phyloP scores from a whole-genome alignment of 805 yeast genomes.

The Yarrowia sp. region DNA sequence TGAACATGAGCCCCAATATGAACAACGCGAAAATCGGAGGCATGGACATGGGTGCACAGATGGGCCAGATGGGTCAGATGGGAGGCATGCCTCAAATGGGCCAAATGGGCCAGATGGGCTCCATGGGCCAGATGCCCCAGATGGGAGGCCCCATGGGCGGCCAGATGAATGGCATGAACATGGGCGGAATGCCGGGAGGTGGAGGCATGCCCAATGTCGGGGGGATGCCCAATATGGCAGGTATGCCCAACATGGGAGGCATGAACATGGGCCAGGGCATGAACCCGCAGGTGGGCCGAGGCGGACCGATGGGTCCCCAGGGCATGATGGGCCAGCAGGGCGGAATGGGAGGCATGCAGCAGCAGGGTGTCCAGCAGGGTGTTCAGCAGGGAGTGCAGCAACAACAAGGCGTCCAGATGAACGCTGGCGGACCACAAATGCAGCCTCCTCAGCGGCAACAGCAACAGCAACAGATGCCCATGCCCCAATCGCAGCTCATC shows the following conservation, averaged over 20 bases:
- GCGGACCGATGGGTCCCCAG: constrained; percentile 35
- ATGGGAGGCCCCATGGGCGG: constrained; percentile 25
- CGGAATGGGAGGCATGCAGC: constrained; percentile 20
- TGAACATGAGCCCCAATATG: constrained; percentile 35
- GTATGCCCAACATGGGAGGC: constrained; percentile 37
- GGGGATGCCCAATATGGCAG: constrained; percentile 39
- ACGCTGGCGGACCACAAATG: constrained; percentile 23
- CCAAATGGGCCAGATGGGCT: neutral
- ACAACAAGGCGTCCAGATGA: constrained; percentile 17
- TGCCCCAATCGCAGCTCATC: constrained; percentile 38
- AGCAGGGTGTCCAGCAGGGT: constrained; percentile 13
- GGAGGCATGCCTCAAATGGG: constrained; percentile 15
- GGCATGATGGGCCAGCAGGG: constrained; percentile 26
- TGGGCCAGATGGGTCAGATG: constrained; percentile 18
- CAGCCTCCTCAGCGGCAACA: constrained; percentile 42
- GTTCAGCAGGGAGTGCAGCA: constrained; percentile 13
- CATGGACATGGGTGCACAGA: constrained; percentile 26
- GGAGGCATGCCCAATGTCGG: constrained; percentile 11
- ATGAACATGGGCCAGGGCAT: constrained; percentile 24
- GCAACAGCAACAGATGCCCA: constrained; percentile 40
- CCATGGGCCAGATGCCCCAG: constrained; percentile 1
- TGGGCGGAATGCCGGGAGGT: constrained; percentile 1
- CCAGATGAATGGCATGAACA: constrained; percentile 42
- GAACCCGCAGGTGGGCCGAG: constrained; percentile 34
- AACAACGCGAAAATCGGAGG: constrained; percentile 33